phyloP scores from a whole-genome alignment of 1,284 basidiomycete species.

The Malassezia slooffiae region DNA sequence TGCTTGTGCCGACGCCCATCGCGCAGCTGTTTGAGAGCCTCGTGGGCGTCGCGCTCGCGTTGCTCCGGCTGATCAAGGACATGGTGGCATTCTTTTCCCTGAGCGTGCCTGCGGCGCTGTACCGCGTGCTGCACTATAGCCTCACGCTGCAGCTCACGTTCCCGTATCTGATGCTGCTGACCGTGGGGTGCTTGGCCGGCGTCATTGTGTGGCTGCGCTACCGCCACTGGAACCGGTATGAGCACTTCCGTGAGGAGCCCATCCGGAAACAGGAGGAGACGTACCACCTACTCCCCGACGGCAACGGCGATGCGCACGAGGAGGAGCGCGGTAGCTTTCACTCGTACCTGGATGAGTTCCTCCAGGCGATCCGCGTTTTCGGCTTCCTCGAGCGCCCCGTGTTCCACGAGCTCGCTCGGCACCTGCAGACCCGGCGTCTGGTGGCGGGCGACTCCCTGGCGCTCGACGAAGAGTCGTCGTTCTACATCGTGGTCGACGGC shows the following conservation, averaged over 20 bases:
- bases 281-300: slow-evolving; percentile 41
- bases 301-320: slow-evolving; percentile 22
- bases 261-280: slow-evolving; percentile 33
- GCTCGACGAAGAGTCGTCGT: slow-evolving; percentile 39
- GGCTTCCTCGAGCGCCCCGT: slow-evolving; percentile 46
- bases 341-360: slow-evolving; percentile 45
- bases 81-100: slow-evolving; percentile 33
- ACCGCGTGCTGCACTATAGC: slow-evolving; percentile 38
- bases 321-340: slow-evolving; percentile 37
- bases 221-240: slow-evolving; percentile 40
- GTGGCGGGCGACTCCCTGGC: slow-evolving; percentile 41
- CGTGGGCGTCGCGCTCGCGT: slow-evolving; percentile 28
- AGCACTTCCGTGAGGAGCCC: slow-evolving; percentile 38
- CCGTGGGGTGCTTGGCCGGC: slow-evolving; percentile 20
- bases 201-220: slow-evolving; percentile 48
- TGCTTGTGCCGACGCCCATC: slow-evolving; percentile 8
- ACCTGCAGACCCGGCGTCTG: slow-evolving; percentile 40
- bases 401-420: slow-evolving; percentile 45
- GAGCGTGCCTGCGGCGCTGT: slow-evolving; percentile 36
- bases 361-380: slow-evolving; percentile 45
- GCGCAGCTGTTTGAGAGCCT: slow-evolving; percentile 25
- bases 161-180: slow-evolving; percentile 31
- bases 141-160: slow-evolving; percentile 45
- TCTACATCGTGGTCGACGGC: slow-evolving; percentile 46
- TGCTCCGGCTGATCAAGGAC: slow-evolving; percentile 29